Evolutionary conservation across 2,329 filamentous ascomycete genomes (phyloP), one percentile per base, ranked within the genome.

Genomic region (Chaetomium globosum): DNA sequence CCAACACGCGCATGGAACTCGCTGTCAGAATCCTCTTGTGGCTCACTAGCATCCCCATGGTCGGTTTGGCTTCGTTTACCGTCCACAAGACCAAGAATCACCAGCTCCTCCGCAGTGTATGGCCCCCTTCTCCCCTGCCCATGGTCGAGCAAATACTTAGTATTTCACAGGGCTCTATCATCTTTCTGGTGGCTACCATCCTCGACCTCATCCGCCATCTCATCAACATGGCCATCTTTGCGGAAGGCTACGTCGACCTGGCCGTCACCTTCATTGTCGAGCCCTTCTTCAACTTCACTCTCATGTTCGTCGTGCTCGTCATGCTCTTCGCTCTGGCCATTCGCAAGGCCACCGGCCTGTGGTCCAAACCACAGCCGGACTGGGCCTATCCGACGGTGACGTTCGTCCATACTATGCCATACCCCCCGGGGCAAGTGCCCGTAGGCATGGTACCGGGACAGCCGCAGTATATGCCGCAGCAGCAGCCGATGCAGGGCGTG

Each of bases 131-230:
- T 33, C 56, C 33, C 12, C 21, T 36, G 10, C n/a, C n/a, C 23
- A 33, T 10, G 23, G 16, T 13, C 4, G 36, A n/a, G 13, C 46
- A 33, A n/a, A 4, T 10, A 28, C 30, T 52, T 1, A 43, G 5
- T 36, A 19, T 53, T 19, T 21, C 30, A 26, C 30, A 74, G 73
- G 64, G 68, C 5, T 58, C 79, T 71, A 16, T 76, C 72, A 12
- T 77, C 71, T 56, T 76, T 72, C 28, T 79, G 69, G 21, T 75
- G 72, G 55, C 76, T 69, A 57, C 76, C 69, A n/a, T 74, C 65
- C 63, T 76, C 51, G 59, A 73, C 68, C 67, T 75, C 72, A 16
- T 75, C 72, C 68, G 70, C 23, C 65, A 55, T 31, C 33, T 65
- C 12, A 70, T 67, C 62, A 21, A 10, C 6, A 60, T 75, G 46